These are phyloP conservation scores for Chlorella sorokiniana DNA, from an alignment of 139 green algal genomes.

Conservation along the genomic window DNA sequence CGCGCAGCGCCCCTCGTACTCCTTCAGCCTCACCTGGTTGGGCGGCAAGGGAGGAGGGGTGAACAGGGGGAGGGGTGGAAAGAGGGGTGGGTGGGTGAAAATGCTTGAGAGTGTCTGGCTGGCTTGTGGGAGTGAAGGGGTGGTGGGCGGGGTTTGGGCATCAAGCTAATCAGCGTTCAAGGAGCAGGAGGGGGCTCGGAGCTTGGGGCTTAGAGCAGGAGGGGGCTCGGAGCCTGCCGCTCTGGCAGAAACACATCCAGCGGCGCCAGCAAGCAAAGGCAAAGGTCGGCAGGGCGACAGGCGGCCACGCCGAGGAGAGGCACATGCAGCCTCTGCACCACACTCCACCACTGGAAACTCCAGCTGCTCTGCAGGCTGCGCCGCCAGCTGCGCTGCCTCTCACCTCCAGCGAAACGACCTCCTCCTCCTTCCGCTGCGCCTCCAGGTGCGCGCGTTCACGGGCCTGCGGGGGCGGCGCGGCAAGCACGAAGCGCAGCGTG, in stretches of 20 bases:
- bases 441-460: constrained; percentile 31
- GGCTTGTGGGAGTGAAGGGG: not conserved
- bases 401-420: constrained; percentile 39
- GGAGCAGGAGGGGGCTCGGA: no score
- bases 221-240: no score
- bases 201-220: no score
- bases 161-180: no score
- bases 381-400: not conserved
- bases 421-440: constrained; percentile 43
- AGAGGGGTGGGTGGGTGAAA: not conserved
- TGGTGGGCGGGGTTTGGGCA: not conserved
- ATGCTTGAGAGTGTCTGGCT: not conserved
- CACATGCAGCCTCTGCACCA: not conserved
- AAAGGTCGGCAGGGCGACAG: no score
- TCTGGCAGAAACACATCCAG: no score
- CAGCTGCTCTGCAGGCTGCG: not conserved
- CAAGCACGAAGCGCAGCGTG: not conserved
- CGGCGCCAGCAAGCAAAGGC: no score
- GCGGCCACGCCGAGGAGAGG: no score
- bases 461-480: not conserved
- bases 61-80: not conserved
- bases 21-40: constrained; percentile 32
- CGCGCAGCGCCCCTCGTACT: constrained; percentile 17
- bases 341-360: not conserved
- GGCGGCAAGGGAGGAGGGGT: not conserved